A percentile compares a stretch with the other conserved stretches of the same genome.
These are phyloP conservation scores for Capsicum chinense DNA, from an alignment of 257 asterid genomes.

Conservation along the genomic window DNA sequence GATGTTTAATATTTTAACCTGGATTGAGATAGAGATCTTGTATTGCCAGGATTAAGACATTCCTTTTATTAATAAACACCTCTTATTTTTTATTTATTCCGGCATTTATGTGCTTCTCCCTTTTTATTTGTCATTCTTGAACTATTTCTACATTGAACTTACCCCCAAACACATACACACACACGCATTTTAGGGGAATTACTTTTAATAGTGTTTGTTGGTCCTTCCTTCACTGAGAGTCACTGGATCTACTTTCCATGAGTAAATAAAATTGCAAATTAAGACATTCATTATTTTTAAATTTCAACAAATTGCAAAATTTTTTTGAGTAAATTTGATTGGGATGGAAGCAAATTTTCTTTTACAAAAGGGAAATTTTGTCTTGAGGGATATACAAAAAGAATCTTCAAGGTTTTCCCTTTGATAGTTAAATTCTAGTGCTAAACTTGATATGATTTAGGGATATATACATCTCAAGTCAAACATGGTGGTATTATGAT, in stretches of 20 bases:
- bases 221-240: constrained; percentile 1
- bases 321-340: background rate
- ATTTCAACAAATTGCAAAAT: background rate
- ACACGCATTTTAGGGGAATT: background rate
- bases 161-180: background rate
- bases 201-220: background rate
- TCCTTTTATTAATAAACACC: background rate
- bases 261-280: background rate
- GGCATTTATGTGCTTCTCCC: background rate
- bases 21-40: constrained; percentile 24
- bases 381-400: background rate
- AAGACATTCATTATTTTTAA: background rate
- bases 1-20: background rate
- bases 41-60: background rate
- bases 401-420: background rate
- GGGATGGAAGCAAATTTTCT: constrained; percentile 2
- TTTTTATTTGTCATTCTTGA: background rate
- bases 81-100: background rate
- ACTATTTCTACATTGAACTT: background rate
- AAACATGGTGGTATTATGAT: background rate
- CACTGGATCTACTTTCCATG: background rate
- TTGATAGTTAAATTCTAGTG: background rate
- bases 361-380: background rate
- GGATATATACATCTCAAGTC: background rate
- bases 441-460: background rate